phyloP scores from a whole-genome alignment of 306 rosid species.

The Bauhinia variegata region DNA sequence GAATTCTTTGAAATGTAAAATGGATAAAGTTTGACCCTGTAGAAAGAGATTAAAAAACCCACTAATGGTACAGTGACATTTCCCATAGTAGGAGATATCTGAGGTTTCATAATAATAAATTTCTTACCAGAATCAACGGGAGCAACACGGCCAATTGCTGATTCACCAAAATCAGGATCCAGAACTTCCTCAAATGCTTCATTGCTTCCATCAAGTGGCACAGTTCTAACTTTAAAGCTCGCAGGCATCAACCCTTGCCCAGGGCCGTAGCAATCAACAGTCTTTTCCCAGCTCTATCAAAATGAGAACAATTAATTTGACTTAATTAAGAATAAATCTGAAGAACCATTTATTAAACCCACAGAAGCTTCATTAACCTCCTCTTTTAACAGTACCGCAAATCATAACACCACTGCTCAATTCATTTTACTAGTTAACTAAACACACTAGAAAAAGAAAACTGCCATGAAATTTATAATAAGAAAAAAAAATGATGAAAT shows the following conservation, averaged over 20 bases:
- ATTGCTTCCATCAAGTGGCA: constrained; percentile 72
- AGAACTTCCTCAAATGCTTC: constrained; percentile 79
- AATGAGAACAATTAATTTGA: constrained; percentile 20
- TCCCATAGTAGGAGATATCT: constrained; percentile 1
- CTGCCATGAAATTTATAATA: not conserved
- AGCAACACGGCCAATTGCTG: constrained; percentile 95
- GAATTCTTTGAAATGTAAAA: not conserved
- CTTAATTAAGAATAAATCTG: constrained; percentile 13
- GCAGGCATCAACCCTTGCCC: constrained; percentile 98
- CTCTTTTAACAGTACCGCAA: constrained; percentile 4
- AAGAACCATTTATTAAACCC: constrained; percentile 19
- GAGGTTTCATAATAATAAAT: constrained; percentile 9
- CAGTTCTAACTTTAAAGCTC: constrained; percentile 76
- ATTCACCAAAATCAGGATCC: constrained; percentile 97
- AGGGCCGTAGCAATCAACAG: constrained; percentile 87
- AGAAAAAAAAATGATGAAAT: constrained; percentile 13
- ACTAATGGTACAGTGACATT: constrained; percentile 6
- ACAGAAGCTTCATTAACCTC: constrained; percentile 16
- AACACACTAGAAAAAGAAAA: not conserved
- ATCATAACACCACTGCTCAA: not conserved
- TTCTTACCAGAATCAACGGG: constrained; percentile 88
- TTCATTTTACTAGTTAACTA: not conserved
- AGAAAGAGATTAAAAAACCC: constrained; percentile 6
- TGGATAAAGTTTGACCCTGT: not conserved
- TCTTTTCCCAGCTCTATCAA: constrained; percentile 89